phyloP scores from a whole-genome alignment of 352 stramenopile species.

The Aphanomyces invadans region DNA sequence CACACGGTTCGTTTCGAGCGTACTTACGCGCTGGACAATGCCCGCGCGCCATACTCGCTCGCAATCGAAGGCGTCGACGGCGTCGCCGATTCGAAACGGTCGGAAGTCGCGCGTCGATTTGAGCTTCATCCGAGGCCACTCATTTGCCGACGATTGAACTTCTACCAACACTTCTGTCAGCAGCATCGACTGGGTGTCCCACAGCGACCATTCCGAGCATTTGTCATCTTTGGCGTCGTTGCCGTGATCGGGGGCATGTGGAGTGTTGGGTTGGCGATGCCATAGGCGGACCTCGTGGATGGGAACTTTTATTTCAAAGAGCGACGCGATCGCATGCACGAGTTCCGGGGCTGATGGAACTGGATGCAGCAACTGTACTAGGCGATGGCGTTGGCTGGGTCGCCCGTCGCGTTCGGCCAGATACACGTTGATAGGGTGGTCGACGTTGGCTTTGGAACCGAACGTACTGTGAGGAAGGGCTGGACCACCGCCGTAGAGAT shows the following conservation, averaged over 20 bases:
- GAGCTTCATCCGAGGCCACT: constrained; percentile 3
- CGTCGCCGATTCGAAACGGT: constrained; percentile 15
- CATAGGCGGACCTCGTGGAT: background rate
- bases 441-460: no score
- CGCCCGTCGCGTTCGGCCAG: constrained; percentile 15
- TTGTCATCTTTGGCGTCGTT: background rate
- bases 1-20: constrained; percentile 11
- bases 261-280: no score
- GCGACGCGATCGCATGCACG: background rate
- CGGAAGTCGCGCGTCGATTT: constrained; percentile 12
- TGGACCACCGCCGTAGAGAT: constrained; percentile 10
- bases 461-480: background rate
- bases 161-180: constrained; percentile 1
- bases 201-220: background rate
- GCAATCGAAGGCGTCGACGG: constrained; percentile 22
- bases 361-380: background rate
- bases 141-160: background rate
- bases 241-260: no score
- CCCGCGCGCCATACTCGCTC: constrained; percentile 13
- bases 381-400: constrained; percentile 1
- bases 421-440: background rate
- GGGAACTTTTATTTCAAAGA: background rate
- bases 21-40: constrained; percentile 16
- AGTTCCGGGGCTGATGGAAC: no score
- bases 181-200: background rate